A percentile compares a stretch with the other conserved stretches of the same genome.
These are phyloP conservation scores for Phanerodontia chrysosporium DNA, from an alignment of 768 basidiomycete genomes.

Conservation along the genomic window DNA sequence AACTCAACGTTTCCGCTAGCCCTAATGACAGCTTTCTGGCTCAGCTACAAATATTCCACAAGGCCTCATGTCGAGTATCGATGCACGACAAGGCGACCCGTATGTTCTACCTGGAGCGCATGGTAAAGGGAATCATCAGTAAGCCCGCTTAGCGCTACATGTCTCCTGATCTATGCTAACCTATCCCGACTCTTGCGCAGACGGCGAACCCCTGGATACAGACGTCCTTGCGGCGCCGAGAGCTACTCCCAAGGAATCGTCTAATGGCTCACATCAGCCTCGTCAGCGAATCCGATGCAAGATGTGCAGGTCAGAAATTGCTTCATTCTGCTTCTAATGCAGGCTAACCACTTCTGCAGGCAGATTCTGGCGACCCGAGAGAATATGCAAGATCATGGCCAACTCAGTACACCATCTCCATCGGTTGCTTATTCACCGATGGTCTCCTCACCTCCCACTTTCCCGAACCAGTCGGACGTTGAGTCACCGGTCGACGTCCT, in stretches of 20 bases:
- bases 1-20: slow-evolving; percentile 33
- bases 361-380: slow-evolving; percentile 86
- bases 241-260: slow-evolving; percentile 33
- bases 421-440: slow-evolving; percentile 26
- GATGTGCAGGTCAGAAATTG: slow-evolving; percentile 70
- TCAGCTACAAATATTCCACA: slow-evolving; percentile 78
- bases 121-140: slow-evolving; percentile 78
- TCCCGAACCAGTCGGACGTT: slow-evolving; percentile 32
- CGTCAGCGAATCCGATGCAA: slow-evolving; percentile 80
- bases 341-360: slow-evolving; percentile 29
- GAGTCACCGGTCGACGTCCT: neutral
- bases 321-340: neutral
- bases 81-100: slow-evolving; percentile 65
- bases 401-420: slow-evolving; percentile 67
- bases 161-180: slow-evolving; percentile 2
- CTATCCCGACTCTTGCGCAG: slow-evolving; percentile 33
- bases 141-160: slow-evolving; percentile 25
- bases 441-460: slow-evolving; percentile 41
- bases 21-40: slow-evolving; percentile 82
- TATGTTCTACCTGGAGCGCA: slow-evolving; percentile 79
- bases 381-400: slow-evolving; percentile 90
- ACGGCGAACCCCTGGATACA: slow-evolving; percentile 67
- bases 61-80: slow-evolving; percentile 65
- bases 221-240: slow-evolving; percentile 73
- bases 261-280: slow-evolving; percentile 19